phyloP scores from a whole-genome alignment of 1,284 basidiomycete species.

The Pseudozyma sp. region DNA sequence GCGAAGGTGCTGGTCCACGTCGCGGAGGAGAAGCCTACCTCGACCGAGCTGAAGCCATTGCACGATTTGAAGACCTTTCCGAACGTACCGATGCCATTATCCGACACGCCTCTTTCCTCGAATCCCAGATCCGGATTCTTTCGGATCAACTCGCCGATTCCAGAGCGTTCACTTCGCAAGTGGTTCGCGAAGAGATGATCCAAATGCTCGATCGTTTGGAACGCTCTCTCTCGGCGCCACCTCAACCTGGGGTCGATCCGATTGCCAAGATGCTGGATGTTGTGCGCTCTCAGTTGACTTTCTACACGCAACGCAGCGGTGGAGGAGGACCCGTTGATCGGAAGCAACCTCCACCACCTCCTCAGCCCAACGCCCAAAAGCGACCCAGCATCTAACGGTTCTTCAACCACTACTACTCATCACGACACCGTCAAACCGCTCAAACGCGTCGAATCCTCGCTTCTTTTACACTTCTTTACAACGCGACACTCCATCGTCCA shows the following conservation, averaged over 20 bases:
- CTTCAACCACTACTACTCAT: neutral
- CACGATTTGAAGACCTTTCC: conserved; percentile 57
- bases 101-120: conserved; percentile 62
- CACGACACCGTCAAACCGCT: no score
- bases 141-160: conserved; percentile 54
- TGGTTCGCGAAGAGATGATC: conserved; percentile 40
- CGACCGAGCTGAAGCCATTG: conserved; percentile 36
- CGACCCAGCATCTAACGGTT: conserved; percentile 16
- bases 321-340: conserved; percentile 13
- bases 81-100: conserved; percentile 66
- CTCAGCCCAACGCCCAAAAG: conserved; percentile 6
- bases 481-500: no score
- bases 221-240: conserved; percentile 20
- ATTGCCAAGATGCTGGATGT: conserved; percentile 25
- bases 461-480: no score
- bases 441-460: no score
- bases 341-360: neutral
- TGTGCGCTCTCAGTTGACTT: conserved; percentile 26
- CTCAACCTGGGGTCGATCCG: conserved; percentile 25
- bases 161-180: conserved; percentile 21
- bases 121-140: conserved; percentile 55
- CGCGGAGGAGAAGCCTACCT: conserved; percentile 14
- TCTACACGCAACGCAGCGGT: conserved; percentile 22
- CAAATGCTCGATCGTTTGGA: conserved; percentile 43
- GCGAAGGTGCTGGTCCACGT: conserved; percentile 8